Percentiles rank a stretch among this genome's conserved stretches.
Conservation (phyloP, 2,329 filamentous ascomycete genomes). For the Nothomitra cinnamomea region DNA sequence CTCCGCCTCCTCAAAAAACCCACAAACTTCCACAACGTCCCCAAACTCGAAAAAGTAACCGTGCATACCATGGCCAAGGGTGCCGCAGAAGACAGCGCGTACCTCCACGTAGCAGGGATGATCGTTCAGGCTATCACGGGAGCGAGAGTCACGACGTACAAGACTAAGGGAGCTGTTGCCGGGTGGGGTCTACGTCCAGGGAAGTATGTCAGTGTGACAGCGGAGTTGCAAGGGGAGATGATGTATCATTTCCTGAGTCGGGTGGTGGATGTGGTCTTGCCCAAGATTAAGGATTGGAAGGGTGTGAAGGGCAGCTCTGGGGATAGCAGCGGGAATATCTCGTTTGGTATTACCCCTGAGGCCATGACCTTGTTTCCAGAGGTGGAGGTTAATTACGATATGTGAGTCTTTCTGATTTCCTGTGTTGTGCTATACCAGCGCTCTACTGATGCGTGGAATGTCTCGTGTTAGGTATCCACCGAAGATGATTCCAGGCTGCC, state of each 20-base stretch:
- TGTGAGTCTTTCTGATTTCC: constrained; percentile 37
- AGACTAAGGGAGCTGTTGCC: constrained; percentile 50
- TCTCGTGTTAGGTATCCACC: constrained; percentile 35
- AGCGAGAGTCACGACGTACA: constrained; percentile 51
- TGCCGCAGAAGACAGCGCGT: constrained; percentile 51
- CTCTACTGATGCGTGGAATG: not conserved
- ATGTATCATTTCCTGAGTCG: constrained; percentile 88
- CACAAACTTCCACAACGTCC: constrained; percentile 70
- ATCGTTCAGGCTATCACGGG: constrained; percentile 75
- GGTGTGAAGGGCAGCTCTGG: constrained; percentile 63
- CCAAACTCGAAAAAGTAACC: constrained; percentile 63
- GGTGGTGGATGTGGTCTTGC: constrained; percentile 75
- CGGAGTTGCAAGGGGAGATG: constrained; percentile 57
- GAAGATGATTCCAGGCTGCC: constrained; percentile 69
- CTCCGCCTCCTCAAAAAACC: constrained; percentile 56
- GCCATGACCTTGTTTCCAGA: constrained; percentile 79
- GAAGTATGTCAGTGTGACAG: constrained; percentile 58
- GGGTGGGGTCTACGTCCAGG: constrained; percentile 60
- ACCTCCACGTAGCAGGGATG: constrained; percentile 69
- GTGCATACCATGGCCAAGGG: constrained; percentile 58
- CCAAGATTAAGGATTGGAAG: constrained; percentile 90
- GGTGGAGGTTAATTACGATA: constrained; percentile 83
- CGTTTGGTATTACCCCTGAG: constrained; percentile 60
- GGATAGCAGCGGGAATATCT: constrained; percentile 75
- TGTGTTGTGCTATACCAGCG: not conserved